Percentiles rank a stretch among this genome's conserved stretches.
phyloP scores from a whole-genome alignment of 2,329 filamentous ascomycete species.

The Aspergillus neoniger region DNA sequence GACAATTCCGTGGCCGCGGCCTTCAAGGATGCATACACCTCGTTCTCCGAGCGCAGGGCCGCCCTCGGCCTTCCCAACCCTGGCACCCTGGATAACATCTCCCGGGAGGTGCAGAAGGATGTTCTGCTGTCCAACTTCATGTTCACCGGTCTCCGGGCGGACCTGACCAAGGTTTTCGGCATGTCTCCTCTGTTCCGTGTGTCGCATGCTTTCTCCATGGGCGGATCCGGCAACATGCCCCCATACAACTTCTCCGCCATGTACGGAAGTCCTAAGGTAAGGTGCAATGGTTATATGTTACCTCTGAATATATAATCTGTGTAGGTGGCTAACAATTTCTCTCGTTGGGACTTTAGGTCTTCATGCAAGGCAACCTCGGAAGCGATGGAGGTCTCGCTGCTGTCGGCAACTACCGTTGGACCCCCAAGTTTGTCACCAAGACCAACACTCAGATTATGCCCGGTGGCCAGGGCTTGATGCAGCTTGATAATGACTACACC shows the following conservation, averaged over 20 bases:
- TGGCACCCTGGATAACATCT: constrained; percentile 85
- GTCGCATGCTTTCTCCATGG: constrained; percentile 94
- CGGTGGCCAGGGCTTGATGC: constrained; percentile 80
- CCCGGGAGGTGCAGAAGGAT: constrained; percentile 92
- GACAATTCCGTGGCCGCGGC: constrained; percentile 71
- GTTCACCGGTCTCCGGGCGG: constrained; percentile 93
- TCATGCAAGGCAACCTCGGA: constrained; percentile 93
- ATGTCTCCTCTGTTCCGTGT: constrained; percentile 93
- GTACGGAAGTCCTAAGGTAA: constrained; percentile 88
- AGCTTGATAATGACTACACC: constrained; percentile 93
- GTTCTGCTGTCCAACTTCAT: constrained; percentile 95
- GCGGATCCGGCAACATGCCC: constrained; percentile 76
- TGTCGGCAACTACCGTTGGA: constrained; percentile 93
- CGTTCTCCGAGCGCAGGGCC: constrained; percentile 82
- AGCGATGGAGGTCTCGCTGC: constrained; percentile 86
- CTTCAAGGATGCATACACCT: constrained; percentile 74
- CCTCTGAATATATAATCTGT: neutral
- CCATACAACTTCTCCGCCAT: constrained; percentile 94
- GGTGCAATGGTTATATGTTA: constrained; percentile 30
- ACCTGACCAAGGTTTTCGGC: constrained; percentile 95
- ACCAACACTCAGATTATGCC: constrained; percentile 82
- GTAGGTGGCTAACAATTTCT: constrained; percentile 11
- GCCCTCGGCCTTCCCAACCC: constrained; percentile 89
- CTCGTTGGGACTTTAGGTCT: constrained; percentile 61
- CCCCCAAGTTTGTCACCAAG: constrained; percentile 77